Conservation (phyloP, 352 stramenopile genomes). For the Phytophthora pluvialis region DNA sequence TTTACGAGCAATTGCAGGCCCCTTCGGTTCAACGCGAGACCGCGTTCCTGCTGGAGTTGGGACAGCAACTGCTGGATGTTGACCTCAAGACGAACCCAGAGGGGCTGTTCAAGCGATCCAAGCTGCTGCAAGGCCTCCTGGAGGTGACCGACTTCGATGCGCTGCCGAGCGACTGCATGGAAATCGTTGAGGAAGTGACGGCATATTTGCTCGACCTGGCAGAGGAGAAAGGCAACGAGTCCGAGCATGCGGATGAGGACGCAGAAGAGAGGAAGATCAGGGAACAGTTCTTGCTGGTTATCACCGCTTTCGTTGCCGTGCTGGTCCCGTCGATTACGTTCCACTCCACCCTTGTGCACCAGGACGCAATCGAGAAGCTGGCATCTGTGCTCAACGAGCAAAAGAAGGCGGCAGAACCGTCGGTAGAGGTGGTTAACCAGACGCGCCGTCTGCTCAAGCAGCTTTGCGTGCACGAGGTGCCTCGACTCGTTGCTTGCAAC, state of each 20-base stretch:
- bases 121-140: slow-evolving; percentile 63
- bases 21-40: slow-evolving; percentile 55
- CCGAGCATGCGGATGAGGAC: slow-evolving; percentile 22
- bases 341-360: slow-evolving; percentile 56
- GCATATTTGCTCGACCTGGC: slow-evolving; percentile 52
- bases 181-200: slow-evolving; percentile 69
- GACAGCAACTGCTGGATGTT: slow-evolving; percentile 74
- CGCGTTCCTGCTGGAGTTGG: slow-evolving; percentile 71
- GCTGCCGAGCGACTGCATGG: slow-evolving; percentile 57
- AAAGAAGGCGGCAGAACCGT: slow-evolving; percentile 36
- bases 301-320: slow-evolving; percentile 55
- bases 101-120: slow-evolving; percentile 73
- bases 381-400: slow-evolving; percentile 59
- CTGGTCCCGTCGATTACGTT: slow-evolving; percentile 38
- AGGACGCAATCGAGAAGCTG: slow-evolving; percentile 64
- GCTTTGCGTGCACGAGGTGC: slow-evolving; percentile 69
- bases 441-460: slow-evolving; percentile 58
- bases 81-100: slow-evolving; percentile 58
- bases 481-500: slow-evolving; percentile 65
- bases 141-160: slow-evolving; percentile 46
- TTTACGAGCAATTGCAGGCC: slow-evolving; percentile 69
- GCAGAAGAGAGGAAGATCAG: slow-evolving; percentile 16
- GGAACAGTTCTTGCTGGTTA: slow-evolving; percentile 37
- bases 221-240: slow-evolving; percentile 32
- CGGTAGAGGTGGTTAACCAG: slow-evolving; percentile 33